phyloP scores from a whole-genome alignment of 768 basidiomycete species.

The Neoboletus brunneissimus region DNA sequence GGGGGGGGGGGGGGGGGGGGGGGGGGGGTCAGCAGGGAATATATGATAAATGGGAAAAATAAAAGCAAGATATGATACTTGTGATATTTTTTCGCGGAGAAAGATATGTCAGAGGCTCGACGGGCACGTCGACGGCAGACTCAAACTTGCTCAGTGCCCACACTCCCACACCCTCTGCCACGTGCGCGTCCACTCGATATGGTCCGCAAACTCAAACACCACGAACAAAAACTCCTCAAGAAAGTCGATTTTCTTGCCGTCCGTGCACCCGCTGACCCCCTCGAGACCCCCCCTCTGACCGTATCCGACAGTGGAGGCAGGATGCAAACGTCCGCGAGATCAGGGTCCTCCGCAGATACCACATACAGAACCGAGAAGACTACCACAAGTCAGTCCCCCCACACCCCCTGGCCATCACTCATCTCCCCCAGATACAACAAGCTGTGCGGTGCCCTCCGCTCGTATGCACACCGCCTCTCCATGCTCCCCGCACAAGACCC shows the following conservation, averaged over 20 bases:
- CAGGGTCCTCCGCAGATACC: conserved; percentile 92
- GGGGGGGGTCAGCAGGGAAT: not conserved
- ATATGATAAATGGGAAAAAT: conserved; percentile 15
- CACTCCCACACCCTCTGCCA: conserved; percentile 32
- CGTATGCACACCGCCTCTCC: conserved; percentile 83
- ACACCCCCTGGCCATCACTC: not conserved
- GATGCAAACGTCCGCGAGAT: conserved; percentile 89
- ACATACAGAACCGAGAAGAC: conserved; percentile 91
- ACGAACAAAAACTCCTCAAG: conserved; percentile 92
- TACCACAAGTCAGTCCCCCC: conserved; percentile 71
- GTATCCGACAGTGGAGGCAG: conserved; percentile 79
- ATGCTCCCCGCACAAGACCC: conserved; percentile 88
- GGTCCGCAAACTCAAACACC: conserved; percentile 94
- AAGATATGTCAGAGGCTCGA: conserved; percentile 27
- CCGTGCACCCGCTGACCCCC: conserved; percentile 25
- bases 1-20: too few species aligned
- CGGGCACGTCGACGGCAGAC: conserved; percentile 33
- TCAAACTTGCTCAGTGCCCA: conserved; percentile 19
- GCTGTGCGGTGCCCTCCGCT: conserved; percentile 82
- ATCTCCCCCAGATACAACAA: conserved; percentile 76
- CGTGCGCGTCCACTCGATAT: conserved; percentile 38
- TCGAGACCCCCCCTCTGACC: conserved; percentile 1
- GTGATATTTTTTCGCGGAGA: conserved; percentile 27
- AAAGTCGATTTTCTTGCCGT: conserved; percentile 97
- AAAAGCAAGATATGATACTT: conserved; percentile 28